phyloP scores from a whole-genome alignment of 2,329 filamentous ascomycete genomes.

The Hypoxylon rubiginosum region DNA sequence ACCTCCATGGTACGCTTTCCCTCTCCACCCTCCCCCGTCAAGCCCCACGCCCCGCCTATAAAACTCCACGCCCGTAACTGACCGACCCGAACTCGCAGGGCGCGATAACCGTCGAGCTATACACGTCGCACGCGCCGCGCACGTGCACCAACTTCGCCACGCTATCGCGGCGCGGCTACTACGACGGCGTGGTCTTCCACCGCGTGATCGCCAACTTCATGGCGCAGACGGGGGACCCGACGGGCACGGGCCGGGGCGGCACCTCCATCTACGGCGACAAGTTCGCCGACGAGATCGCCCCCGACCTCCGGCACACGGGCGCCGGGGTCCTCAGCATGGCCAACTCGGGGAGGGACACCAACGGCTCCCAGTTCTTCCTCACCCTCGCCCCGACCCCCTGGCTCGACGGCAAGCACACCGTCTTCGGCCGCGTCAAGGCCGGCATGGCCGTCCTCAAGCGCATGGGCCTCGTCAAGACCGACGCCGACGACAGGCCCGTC shows the following conservation, averaged over 20 bases:
- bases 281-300: conserved; percentile 91
- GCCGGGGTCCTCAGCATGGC: conserved; percentile 97
- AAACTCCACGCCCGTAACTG: not conserved
- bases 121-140: conserved; percentile 87
- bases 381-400: conserved; percentile 94
- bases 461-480: conserved; percentile 90
- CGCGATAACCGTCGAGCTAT: conserved; percentile 87
- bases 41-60: conserved; percentile 6
- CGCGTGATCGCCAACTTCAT: conserved; percentile 97
- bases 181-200: conserved; percentile 88
- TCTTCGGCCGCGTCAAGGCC: conserved; percentile 90
- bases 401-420: conserved; percentile 97
- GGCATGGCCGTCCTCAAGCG: conserved; percentile 88
- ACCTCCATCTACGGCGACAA: conserved; percentile 91
- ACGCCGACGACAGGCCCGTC: conserved; percentile 81
- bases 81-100: conserved; percentile 68
- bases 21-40: conserved; percentile 7
- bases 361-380: conserved; percentile 96
- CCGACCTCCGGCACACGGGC: conserved; percentile 87
- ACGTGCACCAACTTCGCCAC: conserved; percentile 90
- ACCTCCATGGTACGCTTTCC: conserved; percentile 79
- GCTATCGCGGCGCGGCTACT: conserved; percentile 86
- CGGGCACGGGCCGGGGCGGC: conserved; percentile 91
- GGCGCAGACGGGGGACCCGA: conserved; percentile 95
- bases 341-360: conserved; percentile 92